Evolutionary conservation across 2,329 filamentous ascomycete genomes (phyloP).

Genomic region (Teratosphaeriaceae sp.): DNA sequence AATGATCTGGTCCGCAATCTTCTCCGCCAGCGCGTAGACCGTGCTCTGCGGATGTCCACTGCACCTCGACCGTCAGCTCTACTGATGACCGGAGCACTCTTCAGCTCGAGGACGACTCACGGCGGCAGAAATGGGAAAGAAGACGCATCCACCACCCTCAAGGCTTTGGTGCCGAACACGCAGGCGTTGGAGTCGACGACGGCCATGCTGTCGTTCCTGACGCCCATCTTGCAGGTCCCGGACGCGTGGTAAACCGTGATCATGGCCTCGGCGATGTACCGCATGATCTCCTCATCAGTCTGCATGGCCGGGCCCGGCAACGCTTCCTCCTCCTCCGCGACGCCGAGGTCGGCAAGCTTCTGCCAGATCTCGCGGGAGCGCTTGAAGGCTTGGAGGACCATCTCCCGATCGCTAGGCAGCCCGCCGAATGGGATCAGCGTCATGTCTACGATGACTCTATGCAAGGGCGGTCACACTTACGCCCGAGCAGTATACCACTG

Average conservation of each 20-base stretch:
- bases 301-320: constrained; percentile 20
- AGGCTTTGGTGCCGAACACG: constrained; percentile 31
- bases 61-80: too few species aligned
- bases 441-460: neutral
- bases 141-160: constrained; percentile 34
- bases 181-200: constrained; percentile 33
- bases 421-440: neutral
- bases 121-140: constrained; percentile 30
- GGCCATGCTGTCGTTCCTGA: constrained; percentile 25
- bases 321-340: constrained; percentile 22
- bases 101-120: too few species aligned
- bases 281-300: constrained; percentile 10
- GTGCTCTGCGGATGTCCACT: too few species aligned
- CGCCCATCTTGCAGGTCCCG: constrained; percentile 18
- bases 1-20: too few species aligned
- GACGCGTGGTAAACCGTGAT: constrained; percentile 10
- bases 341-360: constrained; percentile 17
- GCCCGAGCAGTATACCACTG: constrained; percentile 29
- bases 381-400: constrained; percentile 28
- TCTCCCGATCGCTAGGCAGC: constrained; percentile 21
- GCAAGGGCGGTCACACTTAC: too few species aligned
- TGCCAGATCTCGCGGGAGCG: constrained; percentile 25
- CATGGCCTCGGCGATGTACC: constrained; percentile 3
- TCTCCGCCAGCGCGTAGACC: too few species aligned
- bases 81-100: too few species aligned